Evolutionary conservation across 2,329 filamentous ascomycete genomes (phyloP), one percentile per base, ranked within the genome.

Genomic region (Xylaria arbuscula): DNA sequence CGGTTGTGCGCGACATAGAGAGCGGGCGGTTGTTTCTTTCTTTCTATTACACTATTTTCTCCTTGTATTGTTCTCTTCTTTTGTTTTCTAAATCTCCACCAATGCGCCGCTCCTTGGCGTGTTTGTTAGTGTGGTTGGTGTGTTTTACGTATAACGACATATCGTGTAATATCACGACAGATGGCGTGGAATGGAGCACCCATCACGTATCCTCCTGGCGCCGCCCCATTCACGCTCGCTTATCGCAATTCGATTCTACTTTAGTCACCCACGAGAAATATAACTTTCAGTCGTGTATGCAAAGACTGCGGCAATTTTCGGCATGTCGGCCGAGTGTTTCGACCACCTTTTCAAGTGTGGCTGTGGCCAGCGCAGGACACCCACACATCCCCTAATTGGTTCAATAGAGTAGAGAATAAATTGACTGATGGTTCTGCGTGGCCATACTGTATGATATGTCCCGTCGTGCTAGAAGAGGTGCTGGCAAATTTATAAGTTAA

Each of bases 101-200:
- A 22, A 32, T 56, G 7, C 47, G 47, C 54, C 6, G 28, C 38
- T 24, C 22, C 24, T 59, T 62, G 54, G 65, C 54, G 59, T 55
- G 2, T 24, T 10, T 40, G 3, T 62, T 62, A 62, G 45, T 22
- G 45, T 47, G 8, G 54, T 28, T 28, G 28, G 28, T 28, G 28
- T 40, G 24, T 38, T n/a, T 68, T n/a, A 9, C 28, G 45, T 61
- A 55, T 51, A 40, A 68, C 66, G 66, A 65, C 66, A 67, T 64
- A 50, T 54, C 32, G n/a, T 67, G 48, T 28, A 22, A 65, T 61
- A 68, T 65, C 50, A 65, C 61, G 66, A 61, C 66, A 68, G 56
- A 68, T 57, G 34, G 40, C 48, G 24, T 34, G n/a, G 24, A 47
- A 50, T 34, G 17, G 47, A 51, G 42, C 50, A 42, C 53, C 10